A percentile compares a stretch with the other conserved stretches of the same genome.
These are phyloP conservation scores for Tuber microsphaerosporum DNA, from an alignment of 495 filamentous ascomycete species.

Conservation along the genomic window DNA sequence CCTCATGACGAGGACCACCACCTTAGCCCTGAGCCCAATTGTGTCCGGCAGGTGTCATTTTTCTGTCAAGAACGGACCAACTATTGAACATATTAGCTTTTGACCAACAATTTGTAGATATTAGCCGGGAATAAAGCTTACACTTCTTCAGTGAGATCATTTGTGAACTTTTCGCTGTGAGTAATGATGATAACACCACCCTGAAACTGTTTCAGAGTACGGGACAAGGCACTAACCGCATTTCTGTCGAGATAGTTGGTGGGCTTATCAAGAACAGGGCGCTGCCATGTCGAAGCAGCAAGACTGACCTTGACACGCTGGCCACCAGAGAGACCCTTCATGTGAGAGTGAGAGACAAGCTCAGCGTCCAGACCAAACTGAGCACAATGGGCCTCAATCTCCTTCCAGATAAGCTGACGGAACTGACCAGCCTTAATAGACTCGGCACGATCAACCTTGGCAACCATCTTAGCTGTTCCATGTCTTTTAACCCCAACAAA, in stretches of 20 bases:
- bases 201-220: conserved; percentile 94
- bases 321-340: conserved; percentile 98
- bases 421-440: conserved; percentile 97
- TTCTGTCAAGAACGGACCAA: conserved; percentile 48
- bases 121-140: conserved; percentile 54
- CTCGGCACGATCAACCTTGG: conserved; percentile 98
- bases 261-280: conserved; percentile 95
- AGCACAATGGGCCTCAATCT: conserved; percentile 92
- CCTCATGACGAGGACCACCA: conserved; percentile 70
- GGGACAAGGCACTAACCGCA: conserved; percentile 94
- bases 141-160: conserved; percentile 95
- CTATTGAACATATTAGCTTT: conserved; percentile 6
- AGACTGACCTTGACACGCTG: conserved; percentile 99
- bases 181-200: conserved; percentile 99
- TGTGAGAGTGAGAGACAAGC: conserved; percentile 95
- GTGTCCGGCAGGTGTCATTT: conserved; percentile 95
- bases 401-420: conserved; percentile 95
- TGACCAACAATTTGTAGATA: conserved; percentile 40
- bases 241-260: conserved; percentile 99
- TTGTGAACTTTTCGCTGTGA: conserved; percentile 97
- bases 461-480: conserved; percentile 98
- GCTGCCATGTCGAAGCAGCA: conserved; percentile 97
- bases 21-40: conserved; percentile 98
- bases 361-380: conserved; percentile 98
- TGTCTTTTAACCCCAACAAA: too few relatives aligned